Evolutionary conservation across 2,329 filamentous ascomycete species (phyloP), one percentile per base, ranked within the genome.

Genomic region (Sclerotinia nivalis): DNA sequence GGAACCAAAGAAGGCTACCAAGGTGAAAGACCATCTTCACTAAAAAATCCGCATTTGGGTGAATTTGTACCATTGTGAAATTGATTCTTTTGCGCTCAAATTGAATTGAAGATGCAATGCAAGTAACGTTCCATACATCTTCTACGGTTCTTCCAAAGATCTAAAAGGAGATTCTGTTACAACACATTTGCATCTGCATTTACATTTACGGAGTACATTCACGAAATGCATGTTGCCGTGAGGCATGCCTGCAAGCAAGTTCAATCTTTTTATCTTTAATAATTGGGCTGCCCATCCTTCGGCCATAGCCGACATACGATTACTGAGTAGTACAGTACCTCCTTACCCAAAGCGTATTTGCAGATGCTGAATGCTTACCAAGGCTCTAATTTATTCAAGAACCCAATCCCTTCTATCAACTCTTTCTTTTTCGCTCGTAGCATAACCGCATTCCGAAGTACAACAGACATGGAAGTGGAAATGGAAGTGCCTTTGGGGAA

Each of bases 71-170:
- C n/a, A 10, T 34, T 47, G 18, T 8, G 31, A 18, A 25, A 4
- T 15, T 12, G 34, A 28, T 49, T 49, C 20, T 20, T 49, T 49
- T 34, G 28, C 49, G 28, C 28, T 49, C 47, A 13, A 34, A 31
- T 37, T 0, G 22, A 9, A 45, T 31, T 31, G 58, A 50, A 49
- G 55, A 37, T 58, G 40, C 34, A 47, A 45, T 67, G 62, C 69
- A 28, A 68, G 61, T 40, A 56, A 55, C 49, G 45, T 70, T 70
- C 69, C 49, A 58, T 69, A 52, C 52, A n/a, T 69, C 37, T 59
- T 60, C 65, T 13, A 47, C 13, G 25, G 59, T 37, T 43, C 7
- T 60, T 56, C 65, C 52, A 60, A 60, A 60, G 40, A 60, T 59
- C 40, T n/a, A n/a, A 40, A 66, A 59, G 18, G 47, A 9, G 20